Base-by-base conservation (phyloP, 768 basidiomycete genomes). In the Tricholoma flavovirens region DNA sequence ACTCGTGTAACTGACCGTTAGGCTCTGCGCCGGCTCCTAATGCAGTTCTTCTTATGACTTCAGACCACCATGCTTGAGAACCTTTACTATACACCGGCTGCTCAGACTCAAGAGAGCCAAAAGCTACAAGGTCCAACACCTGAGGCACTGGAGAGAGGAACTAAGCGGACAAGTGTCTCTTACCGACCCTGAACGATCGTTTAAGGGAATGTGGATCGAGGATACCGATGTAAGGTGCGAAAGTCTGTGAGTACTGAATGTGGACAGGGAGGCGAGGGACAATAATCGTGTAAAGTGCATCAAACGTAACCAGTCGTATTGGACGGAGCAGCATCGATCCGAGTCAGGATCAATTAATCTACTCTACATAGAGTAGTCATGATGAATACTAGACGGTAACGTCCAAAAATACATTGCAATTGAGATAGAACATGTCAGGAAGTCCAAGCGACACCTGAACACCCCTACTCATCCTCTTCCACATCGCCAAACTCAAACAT, bases 401-500 rank as follows among this genome's bases (percentile, higher is more conserved):
- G 30, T 7, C 10, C 30, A 8, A 8, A 3, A 32, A 32, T 32
- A 32, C 30, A 32, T 32, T 32, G n/a, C n/a, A n/a, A n/a, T n/a
- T n/a, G n/a, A n/a, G n/a, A n/a, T n/a, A n/a, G n/a, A n/a, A n/a
- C n/a, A n/a, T n/a, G n/a, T n/a, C n/a, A n/a, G n/a, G n/a, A n/a
- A n/a, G n/a, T n/a, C n/a, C n/a, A n/a, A n/a, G n/a, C n/a, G n/a
- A n/a, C n/a, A n/a, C n/a, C n/a, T 26, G 24, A 26, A 26, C 5
- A 26, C 35, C 35, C 40, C 46, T 69, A 78, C 57, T 92, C 87
- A 55, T 93, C 90, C 67, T 93, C 90, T 60, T 90, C 90, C 11
- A 93, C 78, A 68, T 93, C 91, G n/a, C 92, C 92, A 66, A 90
- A 88, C 73, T 94, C 92, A 65, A 90, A 94, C 82, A 92, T 91